phyloP scores from a whole-genome alignment of 768 basidiomycete genomes.

The Punctularia strigosozonata region DNA sequence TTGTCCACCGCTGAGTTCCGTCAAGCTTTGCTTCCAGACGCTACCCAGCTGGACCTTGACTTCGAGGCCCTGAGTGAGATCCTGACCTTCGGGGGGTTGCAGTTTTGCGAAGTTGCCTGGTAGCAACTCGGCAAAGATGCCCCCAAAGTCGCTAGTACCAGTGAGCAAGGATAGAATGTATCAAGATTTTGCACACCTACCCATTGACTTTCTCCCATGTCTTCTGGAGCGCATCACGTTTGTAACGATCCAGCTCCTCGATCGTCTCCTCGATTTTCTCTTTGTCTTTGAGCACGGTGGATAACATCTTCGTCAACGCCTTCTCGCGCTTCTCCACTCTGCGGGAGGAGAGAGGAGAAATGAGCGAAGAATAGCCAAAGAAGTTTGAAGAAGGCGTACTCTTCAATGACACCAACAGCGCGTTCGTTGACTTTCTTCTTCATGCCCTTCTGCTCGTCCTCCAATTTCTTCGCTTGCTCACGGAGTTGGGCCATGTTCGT shows the following conservation, averaged over 20 bases:
- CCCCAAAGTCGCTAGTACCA: conserved; percentile 75
- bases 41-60: conserved; percentile 92
- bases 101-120: conserved; percentile 96
- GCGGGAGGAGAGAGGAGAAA: conserved; percentile 5
- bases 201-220: conserved; percentile 95
- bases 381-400: conserved; percentile 32
- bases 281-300: conserved; percentile 84
- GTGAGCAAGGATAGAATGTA: not conserved
- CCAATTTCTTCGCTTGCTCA: conserved; percentile 62
- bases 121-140: conserved; percentile 88
- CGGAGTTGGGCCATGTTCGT: conserved; percentile 49
- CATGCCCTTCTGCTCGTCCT: conserved; percentile 70
- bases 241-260: conserved; percentile 85
- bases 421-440: conserved; percentile 95
- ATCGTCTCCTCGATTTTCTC: conserved; percentile 93
- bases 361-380: not conserved
- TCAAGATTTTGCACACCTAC: conserved; percentile 30
- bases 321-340: conserved; percentile 93
- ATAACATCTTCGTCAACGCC: conserved; percentile 78
- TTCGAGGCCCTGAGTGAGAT: conserved; percentile 90
- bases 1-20: conserved; percentile 95
- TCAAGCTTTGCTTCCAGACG: conserved; percentile 97
- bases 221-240: conserved; percentile 84
- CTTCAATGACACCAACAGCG: conserved; percentile 92
- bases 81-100: conserved; percentile 86